Evolutionary conservation across 2,329 filamentous ascomycete genomes (phyloP).

Genomic region (Herpotrichia juniperi): DNA sequence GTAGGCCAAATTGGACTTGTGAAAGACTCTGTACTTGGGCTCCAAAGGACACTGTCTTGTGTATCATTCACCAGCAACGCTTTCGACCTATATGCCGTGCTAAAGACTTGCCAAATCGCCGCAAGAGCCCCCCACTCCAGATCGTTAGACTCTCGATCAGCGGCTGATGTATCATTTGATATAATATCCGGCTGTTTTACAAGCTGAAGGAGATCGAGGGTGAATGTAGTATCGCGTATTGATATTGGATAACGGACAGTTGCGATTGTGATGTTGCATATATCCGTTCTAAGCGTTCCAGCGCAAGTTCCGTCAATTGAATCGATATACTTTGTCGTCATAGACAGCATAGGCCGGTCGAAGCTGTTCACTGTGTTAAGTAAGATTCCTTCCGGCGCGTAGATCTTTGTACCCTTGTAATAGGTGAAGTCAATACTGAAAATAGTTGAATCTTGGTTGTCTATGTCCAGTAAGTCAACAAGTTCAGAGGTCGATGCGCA

Average conservation of each 20-base stretch:
- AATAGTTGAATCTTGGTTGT: slow-evolving; percentile 5
- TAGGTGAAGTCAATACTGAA: slow-evolving; percentile 19
- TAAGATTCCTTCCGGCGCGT: no score
- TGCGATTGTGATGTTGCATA: slow-evolving; percentile 19
- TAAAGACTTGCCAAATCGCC: slow-evolving; percentile 6
- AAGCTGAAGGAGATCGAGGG: slow-evolving; percentile 4
- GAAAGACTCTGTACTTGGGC: not conserved
- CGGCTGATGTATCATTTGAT: slow-evolving; percentile 13
- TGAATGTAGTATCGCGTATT: slow-evolving; percentile 11
- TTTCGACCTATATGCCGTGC: not conserved
- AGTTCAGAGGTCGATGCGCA: slow-evolving; percentile 1
- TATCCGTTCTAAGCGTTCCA: slow-evolving; percentile 15
- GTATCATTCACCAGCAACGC: slow-evolving; percentile 4
- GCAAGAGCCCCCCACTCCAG: slow-evolving; percentile 6
- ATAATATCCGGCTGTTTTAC: slow-evolving; percentile 7
- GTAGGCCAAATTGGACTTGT: slow-evolving; percentile 3
- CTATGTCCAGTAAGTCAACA: slow-evolving; percentile 3
- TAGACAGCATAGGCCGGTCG: slow-evolving; percentile 12
- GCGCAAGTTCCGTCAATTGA: slow-evolving; percentile 11
- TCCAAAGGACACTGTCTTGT: not conserved
- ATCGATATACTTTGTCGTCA: slow-evolving; percentile 14
- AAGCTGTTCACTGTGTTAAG: slow-evolving; percentile 7
- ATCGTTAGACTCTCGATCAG: slow-evolving; percentile 3
- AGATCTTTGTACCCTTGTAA: no score
- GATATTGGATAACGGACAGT: slow-evolving; percentile 15